phyloP scores from a whole-genome alignment of 2,329 filamentous ascomycete genomes.

The Ophiostoma ips region DNA sequence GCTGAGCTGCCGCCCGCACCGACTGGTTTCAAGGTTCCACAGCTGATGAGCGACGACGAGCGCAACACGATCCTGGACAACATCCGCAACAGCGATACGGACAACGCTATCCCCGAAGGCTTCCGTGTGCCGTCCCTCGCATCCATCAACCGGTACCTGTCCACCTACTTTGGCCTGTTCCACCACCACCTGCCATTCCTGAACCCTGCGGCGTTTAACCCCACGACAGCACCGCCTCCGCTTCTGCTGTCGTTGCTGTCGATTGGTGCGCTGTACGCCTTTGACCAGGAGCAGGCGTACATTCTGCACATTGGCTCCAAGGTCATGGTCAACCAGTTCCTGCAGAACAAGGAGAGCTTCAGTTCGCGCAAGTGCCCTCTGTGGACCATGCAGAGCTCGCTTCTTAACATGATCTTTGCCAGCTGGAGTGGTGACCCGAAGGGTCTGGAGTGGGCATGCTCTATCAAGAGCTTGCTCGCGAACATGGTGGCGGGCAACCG shows the following conservation, averaged over 20 bases:
- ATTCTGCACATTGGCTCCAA: conserved; percentile 96
- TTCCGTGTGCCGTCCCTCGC: conserved; percentile 74
- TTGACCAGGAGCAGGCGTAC: conserved; percentile 93
- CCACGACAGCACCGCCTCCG: conserved; percentile 65
- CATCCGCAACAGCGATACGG: conserved; percentile 66
- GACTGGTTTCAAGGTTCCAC: conserved; percentile 56
- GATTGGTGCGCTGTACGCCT: conserved; percentile 90
- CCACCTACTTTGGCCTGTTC: conserved; percentile 93
- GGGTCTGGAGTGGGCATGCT: conserved; percentile 95
- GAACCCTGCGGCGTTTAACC: conserved; percentile 81
- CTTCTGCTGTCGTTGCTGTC: conserved; percentile 81
- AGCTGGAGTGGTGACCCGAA: conserved; percentile 99
- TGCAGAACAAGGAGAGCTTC: conserved; percentile 97
- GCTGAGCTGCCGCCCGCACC: conserved; percentile 59
- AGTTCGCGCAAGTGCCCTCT: conserved; percentile 93
- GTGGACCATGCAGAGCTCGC: conserved; percentile 95
- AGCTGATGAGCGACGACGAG: conserved; percentile 73
- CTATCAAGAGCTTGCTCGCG: conserved; percentile 92
- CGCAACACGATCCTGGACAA: conserved; percentile 74
- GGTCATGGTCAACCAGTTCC: conserved; percentile 88
- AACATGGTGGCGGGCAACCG: conserved; percentile 98
- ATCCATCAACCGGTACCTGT: conserved; percentile 79
- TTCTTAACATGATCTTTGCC: conserved; percentile 97
- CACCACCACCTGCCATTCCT: conserved; percentile 94
- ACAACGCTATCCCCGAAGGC: conserved; percentile 71